Evolutionary conservation across 2,329 filamentous ascomycete genomes (phyloP), one percentile per base, ranked within the genome.

Genomic region (Curvularia verruculosa): DNA sequence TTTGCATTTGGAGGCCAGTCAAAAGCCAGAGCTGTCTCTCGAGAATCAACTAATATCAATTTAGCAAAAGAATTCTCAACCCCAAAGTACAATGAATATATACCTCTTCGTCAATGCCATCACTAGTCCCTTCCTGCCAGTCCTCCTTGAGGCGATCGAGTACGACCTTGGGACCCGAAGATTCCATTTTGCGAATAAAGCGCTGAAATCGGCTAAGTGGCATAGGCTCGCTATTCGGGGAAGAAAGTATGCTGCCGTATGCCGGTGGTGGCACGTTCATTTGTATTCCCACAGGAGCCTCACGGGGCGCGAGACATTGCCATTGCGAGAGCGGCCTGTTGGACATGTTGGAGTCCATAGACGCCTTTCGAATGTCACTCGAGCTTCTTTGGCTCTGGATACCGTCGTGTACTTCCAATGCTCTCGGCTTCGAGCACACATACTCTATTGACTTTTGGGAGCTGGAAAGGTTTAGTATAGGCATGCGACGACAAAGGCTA

Each of bases 11-110:
- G 50, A 89, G 74, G 1, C 81, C 81, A 26, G 83, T 86, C 31
- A 88, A 77, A 77, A 91, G 83, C 85, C 85, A 88, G 39, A 83
- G 75, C 64, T 85, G 84, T 67, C 84, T 84, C 59, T 84, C 82
- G 46, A 84, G 76, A 55, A 84, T 83, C 19, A 65, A 46, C 63
- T 65, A 37, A 31, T 8, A 23, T 18, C 18, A 1, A 2, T n/a
- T 65, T 43, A 65, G 58, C 40, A 39, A 34, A 4, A 15, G 26
- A 10, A 18, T 26, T 5, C 23, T 26, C 6, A 8, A 24, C 13
- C 1, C 12, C 12, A 12, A 13, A 18, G 13, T 4, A 1, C 10
- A 15, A 10, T 39, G 29, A n/a, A 41, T 49, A 41, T 49, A 12
- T 29, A 84, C 72, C 36, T 76, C 79, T 3, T 81, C 77, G 52